Conservation (phyloP, 2,329 filamentous ascomycete genomes). For the Chaetomiaceae sp. region DNA sequence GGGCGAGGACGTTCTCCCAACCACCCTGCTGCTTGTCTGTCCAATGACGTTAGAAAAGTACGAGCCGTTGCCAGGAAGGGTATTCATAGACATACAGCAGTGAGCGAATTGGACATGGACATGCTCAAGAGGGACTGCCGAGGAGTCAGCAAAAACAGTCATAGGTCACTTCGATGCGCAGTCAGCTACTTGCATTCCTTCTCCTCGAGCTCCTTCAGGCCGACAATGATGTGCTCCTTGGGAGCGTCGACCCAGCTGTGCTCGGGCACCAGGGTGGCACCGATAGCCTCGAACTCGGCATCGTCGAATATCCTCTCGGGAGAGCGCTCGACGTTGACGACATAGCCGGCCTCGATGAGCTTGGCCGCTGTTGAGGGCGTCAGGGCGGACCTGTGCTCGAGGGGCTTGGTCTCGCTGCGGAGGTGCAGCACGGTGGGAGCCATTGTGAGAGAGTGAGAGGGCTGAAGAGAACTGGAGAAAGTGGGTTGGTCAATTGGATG, state of each 20-base stretch:
- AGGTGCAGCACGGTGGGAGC: constrained; percentile 45
- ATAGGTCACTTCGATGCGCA: background rate
- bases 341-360: constrained; percentile 65
- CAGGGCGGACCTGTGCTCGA: constrained; percentile 50
- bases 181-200: constrained; percentile 45
- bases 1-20: constrained; percentile 73
- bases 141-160: constrained; percentile 13
- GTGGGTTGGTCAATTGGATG: background rate
- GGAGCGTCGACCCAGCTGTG: constrained; percentile 65
- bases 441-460: constrained; percentile 26
- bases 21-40: constrained; percentile 65
- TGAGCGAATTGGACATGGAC: constrained; percentile 68
- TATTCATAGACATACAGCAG: constrained; percentile 22
- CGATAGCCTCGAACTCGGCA: constrained; percentile 56
- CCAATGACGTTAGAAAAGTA: constrained; percentile 6
- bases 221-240: constrained; percentile 64
- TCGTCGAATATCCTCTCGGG: constrained; percentile 63
- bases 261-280: constrained; percentile 60
- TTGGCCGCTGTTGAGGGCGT: constrained; percentile 44
- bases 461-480: too few relatives aligned
- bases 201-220: constrained; percentile 73
- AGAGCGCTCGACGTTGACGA: constrained; percentile 62
- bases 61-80: background rate
- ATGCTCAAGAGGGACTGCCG: constrained; percentile 61
- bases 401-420: constrained; percentile 55